Evolutionary conservation across 2,329 filamentous ascomycete species (phyloP).

Genomic region (Ophiostoma perfectum): DNA sequence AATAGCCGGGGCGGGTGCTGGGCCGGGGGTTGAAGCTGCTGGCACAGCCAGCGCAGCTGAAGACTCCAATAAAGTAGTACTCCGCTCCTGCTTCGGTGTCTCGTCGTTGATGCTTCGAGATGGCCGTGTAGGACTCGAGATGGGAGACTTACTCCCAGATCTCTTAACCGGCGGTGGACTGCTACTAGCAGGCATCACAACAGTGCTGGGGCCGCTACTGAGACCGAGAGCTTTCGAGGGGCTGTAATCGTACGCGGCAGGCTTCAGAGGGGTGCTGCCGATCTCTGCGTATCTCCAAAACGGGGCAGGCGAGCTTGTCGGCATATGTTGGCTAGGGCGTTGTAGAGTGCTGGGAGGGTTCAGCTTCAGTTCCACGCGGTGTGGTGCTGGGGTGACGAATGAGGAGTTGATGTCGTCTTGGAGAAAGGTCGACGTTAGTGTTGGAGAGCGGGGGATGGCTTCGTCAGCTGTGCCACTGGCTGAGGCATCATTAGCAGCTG

Average conservation of each 20-base stretch:
- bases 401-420: slow-evolving; percentile 57
- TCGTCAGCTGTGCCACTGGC: slow-evolving; percentile 18
- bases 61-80: background rate
- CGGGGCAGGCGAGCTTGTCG: slow-evolving; percentile 75
- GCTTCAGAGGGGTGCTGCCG: slow-evolving; percentile 62
- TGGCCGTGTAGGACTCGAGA: slow-evolving; percentile 43
- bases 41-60: background rate
- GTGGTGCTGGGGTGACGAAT: slow-evolving; percentile 67
- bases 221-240: slow-evolving; percentile 44
- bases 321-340: slow-evolving; percentile 77
- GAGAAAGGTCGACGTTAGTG: slow-evolving; percentile 56
- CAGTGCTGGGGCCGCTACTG: slow-evolving; percentile 24
- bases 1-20: background rate
- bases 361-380: slow-evolving; percentile 65
- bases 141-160: slow-evolving; percentile 44
- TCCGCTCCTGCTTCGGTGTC: background rate
- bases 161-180: slow-evolving; percentile 47
- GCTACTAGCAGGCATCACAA: slow-evolving; percentile 48
- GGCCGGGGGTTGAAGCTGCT: background rate
- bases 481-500: slow-evolving; percentile 23
- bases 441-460: slow-evolving; percentile 52
- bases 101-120: slow-evolving; percentile 10
- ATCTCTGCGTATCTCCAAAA: slow-evolving; percentile 86
- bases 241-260: slow-evolving; percentile 50
- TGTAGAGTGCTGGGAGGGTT: slow-evolving; percentile 77